Evolutionary conservation across 208 protist species (phyloP).

Genomic region (Trypanosoma scelopori): DNA sequence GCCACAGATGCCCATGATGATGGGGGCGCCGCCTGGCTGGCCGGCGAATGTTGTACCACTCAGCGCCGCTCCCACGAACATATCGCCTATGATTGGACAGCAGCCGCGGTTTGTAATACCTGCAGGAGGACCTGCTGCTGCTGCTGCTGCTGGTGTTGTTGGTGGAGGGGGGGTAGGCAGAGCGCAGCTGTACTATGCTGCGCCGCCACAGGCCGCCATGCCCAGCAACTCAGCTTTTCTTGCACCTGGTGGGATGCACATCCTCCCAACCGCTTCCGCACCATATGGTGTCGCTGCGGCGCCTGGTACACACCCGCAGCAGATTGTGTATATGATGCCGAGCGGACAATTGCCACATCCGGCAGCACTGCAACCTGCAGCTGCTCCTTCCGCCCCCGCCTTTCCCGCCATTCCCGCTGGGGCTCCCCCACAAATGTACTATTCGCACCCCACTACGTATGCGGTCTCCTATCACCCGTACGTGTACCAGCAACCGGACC

Average conservation of each 20-base stretch:
- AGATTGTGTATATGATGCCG: slow-evolving; percentile 29
- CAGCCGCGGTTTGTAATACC: slow-evolving; percentile 14
- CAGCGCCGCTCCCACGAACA: neutral
- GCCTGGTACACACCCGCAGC: slow-evolving; percentile 7
- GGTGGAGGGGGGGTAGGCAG: neutral
- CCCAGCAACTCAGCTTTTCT: neutral
- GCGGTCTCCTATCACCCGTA: slow-evolving; percentile 16
- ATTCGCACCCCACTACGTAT: slow-evolving; percentile 9
- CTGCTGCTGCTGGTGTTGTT: too few relatives aligned
- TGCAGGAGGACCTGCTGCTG: neutral
- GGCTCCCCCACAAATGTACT: slow-evolving; percentile 14
- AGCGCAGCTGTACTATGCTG: slow-evolving; percentile 16
- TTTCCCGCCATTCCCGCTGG: neutral
- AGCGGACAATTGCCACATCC: slow-evolving; percentile 10
- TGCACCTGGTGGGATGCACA: slow-evolving; percentile 3
- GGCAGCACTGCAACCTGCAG: neutral
- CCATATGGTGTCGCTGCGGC: slow-evolving; percentile 9
- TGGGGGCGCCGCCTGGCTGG: slow-evolving; percentile 17
- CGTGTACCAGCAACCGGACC: slow-evolving; percentile 5
- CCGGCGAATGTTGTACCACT: slow-evolving; percentile 17
- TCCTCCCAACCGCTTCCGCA: slow-evolving; percentile 1
- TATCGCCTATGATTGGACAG: slow-evolving; percentile 7
- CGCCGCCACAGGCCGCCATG: slow-evolving; percentile 11
- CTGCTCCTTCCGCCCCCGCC: slow-evolving; percentile 1
- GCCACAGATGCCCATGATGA: slow-evolving; percentile 29